A percentile compares a stretch with the other conserved stretches of the same genome.
Conservation (phyloP, 495 filamentous ascomycete genomes). For the Aspergillus funiculosus region DNA sequence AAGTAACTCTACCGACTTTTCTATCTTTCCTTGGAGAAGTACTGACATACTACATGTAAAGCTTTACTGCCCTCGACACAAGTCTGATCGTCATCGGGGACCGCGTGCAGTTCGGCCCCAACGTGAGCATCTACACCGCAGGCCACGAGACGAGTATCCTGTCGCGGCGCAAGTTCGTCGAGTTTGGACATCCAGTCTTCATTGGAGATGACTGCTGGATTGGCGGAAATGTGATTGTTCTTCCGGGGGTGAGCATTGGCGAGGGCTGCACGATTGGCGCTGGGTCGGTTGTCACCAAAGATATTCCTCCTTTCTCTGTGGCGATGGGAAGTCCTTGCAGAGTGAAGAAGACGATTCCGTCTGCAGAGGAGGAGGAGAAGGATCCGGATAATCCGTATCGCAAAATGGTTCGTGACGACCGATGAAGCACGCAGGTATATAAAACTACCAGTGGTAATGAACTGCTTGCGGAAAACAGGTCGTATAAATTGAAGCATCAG, state of each 20-base stretch:
- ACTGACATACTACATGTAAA: constrained; percentile 9
- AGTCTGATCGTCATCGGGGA: constrained; percentile 67
- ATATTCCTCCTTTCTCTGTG: constrained; percentile 41
- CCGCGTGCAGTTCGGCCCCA: constrained; percentile 69
- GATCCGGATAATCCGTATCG: constrained; percentile 26
- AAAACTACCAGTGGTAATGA: too few species aligned
- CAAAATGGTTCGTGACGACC: constrained; percentile 13
- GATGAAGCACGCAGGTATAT: too few species aligned
- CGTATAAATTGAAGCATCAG: too few species aligned
- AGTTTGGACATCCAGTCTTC: constrained; percentile 63
- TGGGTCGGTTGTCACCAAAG: constrained; percentile 43
- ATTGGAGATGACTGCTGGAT: constrained; percentile 86
- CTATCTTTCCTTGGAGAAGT: not conserved
- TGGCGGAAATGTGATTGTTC: constrained; percentile 63
- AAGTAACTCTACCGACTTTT: constrained; percentile 34
- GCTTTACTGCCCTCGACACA: constrained; percentile 64
- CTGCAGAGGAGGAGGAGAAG: constrained; percentile 26
- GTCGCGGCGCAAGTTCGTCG: constrained; percentile 65
- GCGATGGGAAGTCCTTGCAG: constrained; percentile 35
- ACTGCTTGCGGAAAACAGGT: too few species aligned
- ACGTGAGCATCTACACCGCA: constrained; percentile 60
- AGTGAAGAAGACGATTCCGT: constrained; percentile 35
- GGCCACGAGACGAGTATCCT: constrained; percentile 65
- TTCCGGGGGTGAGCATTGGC: constrained; percentile 61
- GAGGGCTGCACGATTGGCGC: constrained; percentile 43